Percentiles rank a stretch among this genome's conserved stretches.
These are phyloP conservation scores for Uronychia setigera DNA, from an alignment of 73 alveolate species.

Conservation along the genomic window DNA sequence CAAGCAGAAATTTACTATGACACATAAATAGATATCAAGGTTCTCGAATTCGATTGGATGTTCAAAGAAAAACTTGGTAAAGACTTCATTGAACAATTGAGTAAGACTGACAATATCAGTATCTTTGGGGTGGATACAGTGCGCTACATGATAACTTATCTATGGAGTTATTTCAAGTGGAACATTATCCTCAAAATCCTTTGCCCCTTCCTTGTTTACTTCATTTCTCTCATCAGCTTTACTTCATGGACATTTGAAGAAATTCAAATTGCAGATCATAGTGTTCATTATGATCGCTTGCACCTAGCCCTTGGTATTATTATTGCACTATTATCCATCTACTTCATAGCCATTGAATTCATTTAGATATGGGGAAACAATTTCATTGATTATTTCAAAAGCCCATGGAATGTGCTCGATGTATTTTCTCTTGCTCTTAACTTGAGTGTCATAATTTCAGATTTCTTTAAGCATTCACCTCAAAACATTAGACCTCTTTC, in stretches of 20 bases:
- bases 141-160: slow-evolving; percentile 8
- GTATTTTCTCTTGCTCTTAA: slow-evolving; percentile 13
- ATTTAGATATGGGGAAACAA: background rate
- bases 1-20: background rate
- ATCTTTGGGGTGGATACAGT: slow-evolving; percentile 18
- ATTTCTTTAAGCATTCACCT: background rate
- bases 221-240: slow-evolving; percentile 8
- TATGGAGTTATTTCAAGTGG: slow-evolving; percentile 43
- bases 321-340: background rate
- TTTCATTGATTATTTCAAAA: background rate
- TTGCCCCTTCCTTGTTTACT: slow-evolving; percentile 33
- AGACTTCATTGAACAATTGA: slow-evolving; percentile 2
- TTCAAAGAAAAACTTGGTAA: slow-evolving; percentile 34
- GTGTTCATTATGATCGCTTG: background rate
- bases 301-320: background rate
- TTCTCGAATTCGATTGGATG: slow-evolving; percentile 49
- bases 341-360: background rate
- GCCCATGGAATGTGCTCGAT: slow-evolving; percentile 13
- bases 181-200: slow-evolving; percentile 12
- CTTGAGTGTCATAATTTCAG: slow-evolving; percentile 10
- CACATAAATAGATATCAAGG: slow-evolving; percentile 7
- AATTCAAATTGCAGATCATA: slow-evolving; percentile 1
- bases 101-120: slow-evolving; percentile 10
- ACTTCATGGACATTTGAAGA: slow-evolving; percentile 12
- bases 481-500: slow-evolving; percentile 14